Evolutionary conservation across 2,329 filamentous ascomycete species (phyloP), one percentile per base, ranked within the genome.

Genomic region (Xylaria sp.): DNA sequence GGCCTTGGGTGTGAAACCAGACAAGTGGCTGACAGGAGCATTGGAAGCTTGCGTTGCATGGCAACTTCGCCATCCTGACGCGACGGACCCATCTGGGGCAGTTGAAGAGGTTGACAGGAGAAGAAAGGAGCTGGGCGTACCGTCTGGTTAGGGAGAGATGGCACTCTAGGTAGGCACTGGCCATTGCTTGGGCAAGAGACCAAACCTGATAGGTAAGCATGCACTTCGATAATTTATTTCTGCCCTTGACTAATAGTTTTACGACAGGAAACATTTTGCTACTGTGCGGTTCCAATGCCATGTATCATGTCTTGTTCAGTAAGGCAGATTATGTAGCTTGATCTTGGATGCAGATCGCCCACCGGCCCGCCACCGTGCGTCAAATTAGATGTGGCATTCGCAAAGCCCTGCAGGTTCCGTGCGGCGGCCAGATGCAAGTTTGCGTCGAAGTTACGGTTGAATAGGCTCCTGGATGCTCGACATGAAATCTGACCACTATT

Each of bases 11-110:
- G 82, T 87, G n/a, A 90, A 89, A 71, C 91, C 92, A 0, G 94
- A 93, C 0, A 90, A 85, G n/a, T 98, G 95, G 95, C 92, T 97
- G 86, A 89, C 89, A 63, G 85, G 86, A 55, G 94, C 94, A 3
- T 82, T 97, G 56, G 91, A 97, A 39, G 84, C 94, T 3, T 92
- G 93, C 69, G 88, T 97, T 80, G 90, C 90, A 69, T 98, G 94
- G 94, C 96, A 98, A 80, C 86, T 98, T 62, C 87, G 93, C 46
- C 89, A 98, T 77, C 93, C 94, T 0, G 85, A 85, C 3, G 84
- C 83, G 66, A 88, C 85, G 3, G 91, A 94, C 70, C 80, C 84
- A 7, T 75, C 82, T 7, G 87, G 83, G 2, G 90, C 87, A 1
- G 81, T 94, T 63, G 85, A 90, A 56, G 88, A 90, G 75, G 85